These are phyloP conservation scores for Stagonosporopsis rhizophila DNA, from an alignment of 2,329 filamentous ascomycete genomes.

Conservation along the genomic window DNA sequence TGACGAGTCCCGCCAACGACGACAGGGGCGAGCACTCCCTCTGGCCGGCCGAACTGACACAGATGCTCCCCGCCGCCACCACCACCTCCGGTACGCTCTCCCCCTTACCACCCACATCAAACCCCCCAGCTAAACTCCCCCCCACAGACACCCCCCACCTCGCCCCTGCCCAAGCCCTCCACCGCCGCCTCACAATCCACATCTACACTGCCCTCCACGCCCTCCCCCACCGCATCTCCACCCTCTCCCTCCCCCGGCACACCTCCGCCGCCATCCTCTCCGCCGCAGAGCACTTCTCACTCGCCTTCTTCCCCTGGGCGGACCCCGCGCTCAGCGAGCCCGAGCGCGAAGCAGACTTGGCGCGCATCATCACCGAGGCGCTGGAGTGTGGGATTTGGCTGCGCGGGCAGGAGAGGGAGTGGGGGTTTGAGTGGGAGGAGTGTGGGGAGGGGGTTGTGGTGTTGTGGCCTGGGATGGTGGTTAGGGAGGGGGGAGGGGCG, in stretches of 20 bases:
- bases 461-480: constrained; percentile 33
- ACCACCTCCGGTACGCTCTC: background rate
- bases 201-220: constrained; percentile 25
- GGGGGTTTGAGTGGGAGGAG: constrained; percentile 39
- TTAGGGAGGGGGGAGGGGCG: constrained; percentile 13
- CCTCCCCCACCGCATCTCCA: constrained; percentile 2
- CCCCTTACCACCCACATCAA: too few species aligned
- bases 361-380: constrained; percentile 33
- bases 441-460: constrained; percentile 32
- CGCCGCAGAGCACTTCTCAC: constrained; percentile 45
- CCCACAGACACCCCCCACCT: constrained; percentile 12
- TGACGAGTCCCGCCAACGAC: constrained; percentile 25
- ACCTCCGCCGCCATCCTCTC: constrained; percentile 35
- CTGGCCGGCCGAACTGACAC: constrained; percentile 37
- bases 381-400: constrained; percentile 41
- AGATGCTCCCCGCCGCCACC: background rate
- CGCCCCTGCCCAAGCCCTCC: constrained; percentile 31
- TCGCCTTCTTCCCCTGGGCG: constrained; percentile 47
- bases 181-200: constrained; percentile 37
- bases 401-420: constrained; percentile 34
- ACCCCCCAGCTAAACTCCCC: background rate
- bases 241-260: constrained; percentile 4
- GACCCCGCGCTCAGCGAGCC: constrained; percentile 36
- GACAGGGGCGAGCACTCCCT: constrained; percentile 22
- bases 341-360: constrained; percentile 40